Evolutionary conservation across 1,284 basidiomycete species (phyloP), one percentile per base, ranked within the genome.

Genomic region (Hortiboletus rubellus): DNA sequence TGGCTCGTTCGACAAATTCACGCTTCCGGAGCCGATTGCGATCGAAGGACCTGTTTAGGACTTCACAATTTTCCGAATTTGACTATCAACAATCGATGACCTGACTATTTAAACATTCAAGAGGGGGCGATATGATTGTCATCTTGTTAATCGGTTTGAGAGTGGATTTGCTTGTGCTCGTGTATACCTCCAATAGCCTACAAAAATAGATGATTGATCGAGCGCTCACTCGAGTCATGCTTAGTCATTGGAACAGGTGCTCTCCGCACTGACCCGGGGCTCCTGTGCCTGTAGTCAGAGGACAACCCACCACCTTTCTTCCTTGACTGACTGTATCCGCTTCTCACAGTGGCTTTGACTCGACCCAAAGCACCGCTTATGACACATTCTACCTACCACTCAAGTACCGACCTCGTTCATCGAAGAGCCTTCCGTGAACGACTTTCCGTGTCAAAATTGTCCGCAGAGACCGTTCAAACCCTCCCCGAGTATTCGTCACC

Each of bases 401-500:
- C 61, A 34, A 64, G 47, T 38, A 50, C 62, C 51, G 65, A 52
- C 59, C 63, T 44, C 57, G 58, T 55, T 57, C 68, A 59, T 55
- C 74, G 73, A 38, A 73, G 69, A 58, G 73, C 75, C 12, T 83
- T 86, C 63, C 76, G 80, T 63, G 86, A 82, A 71, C 82, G 82
- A 47, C 64, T 77, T 52, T 87, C 88, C 18, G 69, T 77, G 10
- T 74, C 83, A 40, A 79, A 80, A 30, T 76, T 86, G 46, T 89
- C 88, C 37, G 81, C 84, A n/a, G 88, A 90, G 67, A 85, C 87
- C 1, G 81, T 85, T 1, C 73, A 81, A 11, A 82, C 85, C 7
- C 78, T 91, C 17, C 89, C 89, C 6, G 82, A 83, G 57, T 91
- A 91, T 72, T 80, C 79, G 31, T 78, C 81, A 7, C 72, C 76